Conservation (phyloP, 2,329 filamentous ascomycete species). For the Monilinia polystroma region DNA sequence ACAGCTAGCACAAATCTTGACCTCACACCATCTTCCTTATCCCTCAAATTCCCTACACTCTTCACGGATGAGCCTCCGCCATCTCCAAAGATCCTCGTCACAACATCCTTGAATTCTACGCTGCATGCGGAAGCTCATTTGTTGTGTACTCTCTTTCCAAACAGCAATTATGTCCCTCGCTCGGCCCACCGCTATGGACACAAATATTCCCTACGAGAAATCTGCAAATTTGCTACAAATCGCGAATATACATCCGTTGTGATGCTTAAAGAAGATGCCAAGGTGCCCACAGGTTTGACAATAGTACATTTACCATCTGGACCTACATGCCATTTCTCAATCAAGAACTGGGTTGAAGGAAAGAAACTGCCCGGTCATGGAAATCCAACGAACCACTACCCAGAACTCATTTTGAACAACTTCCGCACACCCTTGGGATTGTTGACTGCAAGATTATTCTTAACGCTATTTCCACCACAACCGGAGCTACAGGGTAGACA, state of each 20-base stretch:
- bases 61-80: conserved; percentile 59
- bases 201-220: conserved; percentile 91
- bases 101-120: conserved; percentile 84
- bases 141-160: conserved; percentile 80
- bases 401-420: conserved; percentile 87
- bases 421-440: conserved; percentile 92
- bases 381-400: conserved; percentile 85
- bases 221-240: conserved; percentile 79
- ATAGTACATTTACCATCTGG: conserved; percentile 81
- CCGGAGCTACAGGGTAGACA: conserved; percentile 85
- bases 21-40: conserved; percentile 58
- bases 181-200: conserved; percentile 80
- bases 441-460: conserved; percentile 81
- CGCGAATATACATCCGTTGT: conserved; percentile 81
- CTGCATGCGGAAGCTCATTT: conserved; percentile 80
- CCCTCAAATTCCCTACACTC: conserved; percentile 61
- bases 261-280: conserved; percentile 85
- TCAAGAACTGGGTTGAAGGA: conserved; percentile 87
- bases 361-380: conserved; percentile 85
- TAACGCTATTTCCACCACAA: conserved; percentile 72
- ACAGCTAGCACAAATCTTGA: conserved; percentile 64
- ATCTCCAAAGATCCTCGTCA: conserved; percentile 83
- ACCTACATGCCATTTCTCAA: conserved; percentile 89
- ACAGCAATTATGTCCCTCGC: conserved; percentile 76
- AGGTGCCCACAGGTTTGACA: conserved; percentile 77